A percentile compares a stretch with the other conserved stretches of the same genome.
phyloP scores from a whole-genome alignment of 1,139 yeast species.

The Geotrichum citri-aurantii region DNA sequence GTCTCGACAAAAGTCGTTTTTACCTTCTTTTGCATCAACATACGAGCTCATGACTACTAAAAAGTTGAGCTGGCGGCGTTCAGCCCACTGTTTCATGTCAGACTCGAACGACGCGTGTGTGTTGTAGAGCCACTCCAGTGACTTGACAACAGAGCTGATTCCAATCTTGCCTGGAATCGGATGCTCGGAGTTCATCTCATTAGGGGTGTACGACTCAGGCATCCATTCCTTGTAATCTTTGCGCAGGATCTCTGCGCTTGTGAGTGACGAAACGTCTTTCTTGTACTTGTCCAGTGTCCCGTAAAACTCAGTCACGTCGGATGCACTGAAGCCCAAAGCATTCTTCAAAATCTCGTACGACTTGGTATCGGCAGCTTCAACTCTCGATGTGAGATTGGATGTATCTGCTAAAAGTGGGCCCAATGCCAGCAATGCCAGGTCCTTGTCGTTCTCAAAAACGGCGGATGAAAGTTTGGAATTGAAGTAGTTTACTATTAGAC shows the following conservation, averaged over 20 bases:
- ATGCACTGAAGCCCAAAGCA: constrained; percentile 1
- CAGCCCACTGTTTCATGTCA: constrained; percentile 39
- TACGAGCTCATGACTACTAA: constrained; percentile 60
- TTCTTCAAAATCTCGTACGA: constrained; percentile 41
- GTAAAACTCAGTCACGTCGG: constrained; percentile 8
- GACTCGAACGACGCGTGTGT: constrained; percentile 38
- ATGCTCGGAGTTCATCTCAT: constrained; percentile 10
- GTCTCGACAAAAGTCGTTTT: constrained; percentile 49
- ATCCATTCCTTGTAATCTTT: constrained; percentile 79
- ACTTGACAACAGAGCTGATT: constrained; percentile 66
- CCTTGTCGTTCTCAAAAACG: constrained; percentile 27
- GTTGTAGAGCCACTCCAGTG: constrained; percentile 52
- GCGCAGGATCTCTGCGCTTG: constrained; percentile 54
- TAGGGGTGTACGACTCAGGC: constrained; percentile 37
- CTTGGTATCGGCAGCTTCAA: constrained; percentile 48
- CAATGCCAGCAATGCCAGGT: constrained; percentile 47
- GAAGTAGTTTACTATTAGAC: constrained; percentile 66
- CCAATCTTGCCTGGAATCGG: constrained; percentile 45
- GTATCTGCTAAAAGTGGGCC: constrained; percentile 77
- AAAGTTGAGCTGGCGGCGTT: constrained; percentile 45
- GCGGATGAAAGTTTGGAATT: constrained; percentile 25
- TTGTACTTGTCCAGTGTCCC: constrained; percentile 48
- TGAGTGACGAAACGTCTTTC: constrained; percentile 55
- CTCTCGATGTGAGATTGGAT: constrained; percentile 52
- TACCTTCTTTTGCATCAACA: constrained; percentile 32